phyloP scores from a whole-genome alignment of 208 protist genomes.

The Wallacemonas sp. region DNA sequence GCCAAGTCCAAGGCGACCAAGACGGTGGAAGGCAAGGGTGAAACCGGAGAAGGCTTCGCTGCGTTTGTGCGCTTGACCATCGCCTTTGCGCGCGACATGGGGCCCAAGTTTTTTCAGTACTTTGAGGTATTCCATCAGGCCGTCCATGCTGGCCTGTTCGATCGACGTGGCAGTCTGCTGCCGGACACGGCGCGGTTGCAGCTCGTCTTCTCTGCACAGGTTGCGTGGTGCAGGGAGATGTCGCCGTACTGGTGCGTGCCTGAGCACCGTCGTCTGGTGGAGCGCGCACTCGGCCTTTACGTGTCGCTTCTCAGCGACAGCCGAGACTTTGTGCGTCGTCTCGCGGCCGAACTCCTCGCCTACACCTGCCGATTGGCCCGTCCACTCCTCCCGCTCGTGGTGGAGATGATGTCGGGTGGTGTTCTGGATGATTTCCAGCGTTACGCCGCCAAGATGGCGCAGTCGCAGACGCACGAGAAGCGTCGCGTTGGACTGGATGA shows the following conservation, averaged over 20 bases:
- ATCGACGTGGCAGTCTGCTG: conserved; percentile 63
- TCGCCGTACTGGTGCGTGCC: conserved; percentile 44
- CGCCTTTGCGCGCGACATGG: conserved; percentile 81
- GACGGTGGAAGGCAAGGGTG: conserved; percentile 20
- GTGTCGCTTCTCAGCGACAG: conserved; percentile 73
- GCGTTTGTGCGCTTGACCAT: conserved; percentile 81
- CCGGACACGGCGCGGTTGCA: conserved; percentile 70
- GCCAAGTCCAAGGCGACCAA: conserved; percentile 10
- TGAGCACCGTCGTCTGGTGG: conserved; percentile 32
- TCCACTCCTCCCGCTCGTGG: conserved; percentile 51
- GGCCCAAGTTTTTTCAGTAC: conserved; percentile 72
- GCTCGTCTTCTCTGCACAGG: conserved; percentile 82
- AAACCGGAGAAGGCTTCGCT: conserved; percentile 65
- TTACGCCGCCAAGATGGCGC: conserved; percentile 14
- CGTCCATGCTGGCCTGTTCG: conserved; percentile 77
- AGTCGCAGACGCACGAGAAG: neutral
- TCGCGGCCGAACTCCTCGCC: conserved; percentile 80
- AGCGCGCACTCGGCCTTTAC: conserved; percentile 62
- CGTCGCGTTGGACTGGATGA: neutral
- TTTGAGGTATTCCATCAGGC: conserved; percentile 86
- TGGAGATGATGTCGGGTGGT: conserved; percentile 53
- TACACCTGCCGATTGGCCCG: conserved; percentile 61
- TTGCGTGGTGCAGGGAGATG: conserved; percentile 87
- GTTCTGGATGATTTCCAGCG: conserved; percentile 48
- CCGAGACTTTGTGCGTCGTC: conserved; percentile 84